Conservation (phyloP, 192 early-diverging fungal genomes). For the Thamnidium elegans region DNA sequence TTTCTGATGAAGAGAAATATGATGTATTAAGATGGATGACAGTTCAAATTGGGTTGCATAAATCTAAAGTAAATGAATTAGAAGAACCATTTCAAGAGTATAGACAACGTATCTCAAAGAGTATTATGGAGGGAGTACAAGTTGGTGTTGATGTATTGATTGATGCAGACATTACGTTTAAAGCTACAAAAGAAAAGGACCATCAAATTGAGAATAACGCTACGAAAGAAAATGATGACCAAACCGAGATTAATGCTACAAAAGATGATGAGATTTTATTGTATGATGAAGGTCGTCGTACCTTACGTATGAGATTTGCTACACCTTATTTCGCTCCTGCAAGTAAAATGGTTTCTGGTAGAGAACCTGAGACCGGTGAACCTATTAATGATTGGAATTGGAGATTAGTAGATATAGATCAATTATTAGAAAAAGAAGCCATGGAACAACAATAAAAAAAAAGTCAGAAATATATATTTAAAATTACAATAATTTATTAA, state of each 20-base stretch:
- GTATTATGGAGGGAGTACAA: constrained; percentile 48
- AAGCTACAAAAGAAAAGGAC: constrained; percentile 10
- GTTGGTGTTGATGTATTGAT: constrained; percentile 48
- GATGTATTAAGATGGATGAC: constrained; percentile 43
- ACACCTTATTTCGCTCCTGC: constrained; percentile 53
- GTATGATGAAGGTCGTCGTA: constrained; percentile 44
- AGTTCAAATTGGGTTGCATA: constrained; percentile 24
- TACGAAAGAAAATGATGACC: too few relatives aligned
- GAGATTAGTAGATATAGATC: constrained; percentile 50
- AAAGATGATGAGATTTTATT: constrained; percentile 25
- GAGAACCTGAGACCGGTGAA: constrained; percentile 32
- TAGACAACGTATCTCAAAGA: constrained; percentile 37
- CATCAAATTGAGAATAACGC: too few relatives aligned
- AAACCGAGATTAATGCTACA: too few relatives aligned
- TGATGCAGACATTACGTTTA: constrained; percentile 41
- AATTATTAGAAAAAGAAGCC: constrained; percentile 48
- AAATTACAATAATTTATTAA: too few relatives aligned
- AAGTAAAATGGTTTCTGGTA: constrained; percentile 42
- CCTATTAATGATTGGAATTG: constrained; percentile 47
- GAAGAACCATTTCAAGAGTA: constrained; percentile 28
- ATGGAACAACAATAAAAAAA: constrained; percentile 15
- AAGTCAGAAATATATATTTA: neutral
- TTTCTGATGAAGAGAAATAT: constrained; percentile 25
- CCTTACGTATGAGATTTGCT: constrained; percentile 45
- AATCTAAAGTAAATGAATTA: constrained; percentile 2